Conservation (phyloP, 306 rosid genomes). For the Dicorynia guianensis region DNA sequence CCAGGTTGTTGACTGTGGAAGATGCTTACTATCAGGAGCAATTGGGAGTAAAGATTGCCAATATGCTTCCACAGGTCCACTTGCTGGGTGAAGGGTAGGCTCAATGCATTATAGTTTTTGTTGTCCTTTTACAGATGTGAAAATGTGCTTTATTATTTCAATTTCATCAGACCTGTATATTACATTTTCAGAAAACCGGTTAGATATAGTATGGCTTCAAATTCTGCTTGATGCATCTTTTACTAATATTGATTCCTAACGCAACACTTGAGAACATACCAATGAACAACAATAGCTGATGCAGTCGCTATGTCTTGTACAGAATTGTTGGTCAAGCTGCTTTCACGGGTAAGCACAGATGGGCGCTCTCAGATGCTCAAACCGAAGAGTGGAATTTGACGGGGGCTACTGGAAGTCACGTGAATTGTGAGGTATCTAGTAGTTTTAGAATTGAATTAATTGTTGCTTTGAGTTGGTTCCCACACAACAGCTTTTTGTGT, state of each 20-base stretch:
- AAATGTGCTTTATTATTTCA: not conserved
- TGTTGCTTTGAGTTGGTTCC: not conserved
- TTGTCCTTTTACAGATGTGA: not conserved
- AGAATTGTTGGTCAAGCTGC: constrained; percentile 85
- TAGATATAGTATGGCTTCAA: not conserved
- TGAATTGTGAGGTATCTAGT: constrained; percentile 53
- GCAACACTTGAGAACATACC: not conserved
- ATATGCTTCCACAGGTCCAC: constrained; percentile 65
- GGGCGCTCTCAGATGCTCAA: constrained; percentile 68
- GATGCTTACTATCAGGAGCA: constrained; percentile 72
- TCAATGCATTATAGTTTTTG: not conserved
- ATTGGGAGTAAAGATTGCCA: constrained; percentile 53
- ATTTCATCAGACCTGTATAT: not conserved
- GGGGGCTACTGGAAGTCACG: constrained; percentile 29
- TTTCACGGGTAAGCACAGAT: constrained; percentile 67
- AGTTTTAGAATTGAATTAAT: not conserved
- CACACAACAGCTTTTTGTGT: not conserved
- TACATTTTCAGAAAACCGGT: not conserved
- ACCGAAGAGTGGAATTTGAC: constrained; percentile 51
- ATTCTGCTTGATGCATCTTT: not conserved
- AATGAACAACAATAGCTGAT: constrained; percentile 25
- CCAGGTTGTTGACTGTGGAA: constrained; percentile 76
- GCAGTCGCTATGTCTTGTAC: constrained; percentile 33
- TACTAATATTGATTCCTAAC: not conserved
- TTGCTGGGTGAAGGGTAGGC: constrained; percentile 85